Percentiles rank a stretch among this genome's conserved stretches.
Conservation (phyloP, 2,329 filamentous ascomycete genomes). For the Cladophialophora bantiana region DNA sequence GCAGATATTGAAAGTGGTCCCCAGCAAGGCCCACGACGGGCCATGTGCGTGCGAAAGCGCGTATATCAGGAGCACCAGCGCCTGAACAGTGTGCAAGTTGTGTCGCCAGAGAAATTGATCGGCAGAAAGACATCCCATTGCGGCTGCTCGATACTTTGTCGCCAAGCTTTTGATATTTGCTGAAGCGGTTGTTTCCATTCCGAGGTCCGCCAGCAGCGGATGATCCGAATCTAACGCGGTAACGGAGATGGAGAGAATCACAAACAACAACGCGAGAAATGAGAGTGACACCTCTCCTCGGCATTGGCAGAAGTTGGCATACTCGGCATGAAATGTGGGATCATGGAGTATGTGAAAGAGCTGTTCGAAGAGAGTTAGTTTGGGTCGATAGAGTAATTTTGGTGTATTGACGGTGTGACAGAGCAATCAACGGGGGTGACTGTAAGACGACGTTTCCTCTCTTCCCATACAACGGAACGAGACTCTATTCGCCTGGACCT, state of each 20-base stretch:
- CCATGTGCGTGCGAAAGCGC: conserved; percentile 48
- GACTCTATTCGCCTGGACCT: background rate
- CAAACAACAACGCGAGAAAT: conserved; percentile 51
- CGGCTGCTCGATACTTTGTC: conserved; percentile 48
- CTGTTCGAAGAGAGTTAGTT: conserved; percentile 26
- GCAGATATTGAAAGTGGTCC: conserved; percentile 51
- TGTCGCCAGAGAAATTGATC: conserved; percentile 50
- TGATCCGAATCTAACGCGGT: conserved; percentile 48
- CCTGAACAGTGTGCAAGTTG: conserved; percentile 51
- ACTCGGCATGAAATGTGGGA: conserved; percentile 50
- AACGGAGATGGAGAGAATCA: conserved; percentile 49
- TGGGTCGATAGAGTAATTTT: background rate
- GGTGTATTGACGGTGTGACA: background rate
- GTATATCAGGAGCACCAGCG: conserved; percentile 50
- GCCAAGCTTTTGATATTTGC: conserved; percentile 49
- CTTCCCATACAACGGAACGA: background rate
- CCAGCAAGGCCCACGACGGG: conserved; percentile 50
- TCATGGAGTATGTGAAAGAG: conserved; percentile 53
- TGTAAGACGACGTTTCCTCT: background rate
- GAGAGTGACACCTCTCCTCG: conserved; percentile 46
- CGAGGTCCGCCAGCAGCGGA: conserved; percentile 48
- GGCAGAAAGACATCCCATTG: conserved; percentile 49
- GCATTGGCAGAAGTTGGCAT: conserved; percentile 48
- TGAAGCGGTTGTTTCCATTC: conserved; percentile 47
- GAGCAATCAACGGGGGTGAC: background rate